These are phyloP conservation scores for Candida ficus DNA, from an alignment of 805 yeast genomes.

Conservation along the genomic window DNA sequence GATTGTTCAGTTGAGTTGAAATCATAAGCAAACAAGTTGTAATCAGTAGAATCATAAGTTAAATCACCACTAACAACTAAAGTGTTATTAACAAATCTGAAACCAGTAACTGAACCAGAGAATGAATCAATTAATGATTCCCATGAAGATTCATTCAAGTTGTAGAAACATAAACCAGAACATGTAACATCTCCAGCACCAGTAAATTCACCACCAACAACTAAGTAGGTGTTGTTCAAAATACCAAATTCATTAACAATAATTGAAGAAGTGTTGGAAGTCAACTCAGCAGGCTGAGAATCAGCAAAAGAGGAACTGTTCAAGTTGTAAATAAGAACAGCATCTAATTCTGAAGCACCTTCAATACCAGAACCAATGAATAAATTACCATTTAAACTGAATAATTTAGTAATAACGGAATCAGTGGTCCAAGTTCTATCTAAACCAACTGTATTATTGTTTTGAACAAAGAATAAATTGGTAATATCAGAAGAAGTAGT, in stretches of 20 bases:
- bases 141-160: constrained; percentile 52
- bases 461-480: constrained; percentile 23
- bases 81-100: constrained; percentile 41
- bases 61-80: constrained; percentile 54
- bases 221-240: constrained; percentile 35
- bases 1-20: constrained; percentile 34
- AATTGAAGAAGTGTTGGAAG: constrained; percentile 25
- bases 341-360: constrained; percentile 18
- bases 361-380: constrained; percentile 43
- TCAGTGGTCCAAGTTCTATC: constrained; percentile 24
- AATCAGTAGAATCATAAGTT: constrained; percentile 30
- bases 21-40: constrained; percentile 50
- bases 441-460: constrained; percentile 24
- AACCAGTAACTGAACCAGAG: constrained; percentile 50
- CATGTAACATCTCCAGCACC: constrained; percentile 55
- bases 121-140: constrained; percentile 29
- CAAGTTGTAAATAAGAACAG: constrained; percentile 48
- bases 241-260: constrained; percentile 34
- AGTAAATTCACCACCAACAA: constrained; percentile 72
- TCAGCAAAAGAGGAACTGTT: constrained; percentile 22
- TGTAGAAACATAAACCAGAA: constrained; percentile 60
- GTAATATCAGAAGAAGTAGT: constrained; percentile 21
- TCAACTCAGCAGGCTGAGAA: constrained; percentile 11
- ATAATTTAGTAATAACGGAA: constrained; percentile 16
- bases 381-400: constrained; percentile 23